Conservation (phyloP, 176 grass and related monocot species). For the Bromus sterilis region DNA sequence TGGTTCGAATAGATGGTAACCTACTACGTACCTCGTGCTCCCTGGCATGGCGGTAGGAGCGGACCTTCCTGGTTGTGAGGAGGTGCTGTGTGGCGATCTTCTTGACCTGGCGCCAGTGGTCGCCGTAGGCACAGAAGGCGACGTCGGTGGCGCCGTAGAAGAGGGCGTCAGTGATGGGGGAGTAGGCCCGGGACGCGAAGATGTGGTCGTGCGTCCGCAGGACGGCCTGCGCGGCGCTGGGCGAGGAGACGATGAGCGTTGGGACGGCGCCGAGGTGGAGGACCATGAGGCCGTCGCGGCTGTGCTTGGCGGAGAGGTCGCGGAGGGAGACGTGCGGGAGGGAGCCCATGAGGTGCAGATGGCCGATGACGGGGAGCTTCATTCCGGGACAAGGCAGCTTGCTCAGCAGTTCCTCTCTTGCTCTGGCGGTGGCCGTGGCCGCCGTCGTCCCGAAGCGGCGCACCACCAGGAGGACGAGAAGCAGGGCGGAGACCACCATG, state of each 20-base stretch:
- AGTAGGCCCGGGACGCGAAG: neutral
- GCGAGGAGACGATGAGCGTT: neutral
- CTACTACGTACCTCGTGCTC: no score
- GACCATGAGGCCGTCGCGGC: neutral
- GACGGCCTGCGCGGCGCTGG: neutral
- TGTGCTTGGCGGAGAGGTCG: neutral
- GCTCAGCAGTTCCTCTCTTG: neutral
- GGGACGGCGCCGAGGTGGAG: neutral
- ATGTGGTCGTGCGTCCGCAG: neutral
- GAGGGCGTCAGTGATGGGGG: neutral
- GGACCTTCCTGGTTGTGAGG: neutral
- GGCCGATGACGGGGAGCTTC: neutral
- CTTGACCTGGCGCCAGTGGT: neutral
- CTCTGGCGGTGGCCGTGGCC: neutral
- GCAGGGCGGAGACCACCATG: no score
- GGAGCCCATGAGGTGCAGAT: neutral
- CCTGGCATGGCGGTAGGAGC: neutral
- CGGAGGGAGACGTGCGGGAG: neutral
- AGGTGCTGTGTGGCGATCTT: neutral
- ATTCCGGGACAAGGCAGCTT: neutral
- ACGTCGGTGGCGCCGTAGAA: neutral
- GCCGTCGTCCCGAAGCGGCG: neutral
- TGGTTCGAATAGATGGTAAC: no score
- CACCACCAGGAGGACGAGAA: no score
- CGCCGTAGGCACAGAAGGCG: neutral